Evolutionary conservation across 1,284 basidiomycete species (phyloP).

Genomic region (Kwoniella shivajii): DNA sequence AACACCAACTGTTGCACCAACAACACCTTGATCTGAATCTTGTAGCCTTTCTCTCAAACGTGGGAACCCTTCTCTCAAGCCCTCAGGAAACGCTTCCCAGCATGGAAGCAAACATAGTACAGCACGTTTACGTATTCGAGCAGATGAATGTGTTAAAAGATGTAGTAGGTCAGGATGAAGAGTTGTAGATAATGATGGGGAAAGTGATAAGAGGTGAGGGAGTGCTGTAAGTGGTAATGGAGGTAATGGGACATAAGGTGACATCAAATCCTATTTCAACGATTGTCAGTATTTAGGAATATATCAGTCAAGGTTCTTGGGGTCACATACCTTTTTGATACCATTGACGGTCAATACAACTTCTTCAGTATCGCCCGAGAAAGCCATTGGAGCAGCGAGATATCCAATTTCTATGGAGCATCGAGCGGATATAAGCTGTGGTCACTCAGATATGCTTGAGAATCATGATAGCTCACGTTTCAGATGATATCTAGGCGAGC

Average conservation of each 20-base stretch:
- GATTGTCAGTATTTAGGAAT: not conserved
- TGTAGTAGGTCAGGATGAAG: slow-evolving; percentile 81
- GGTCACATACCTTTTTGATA: slow-evolving; percentile 81
- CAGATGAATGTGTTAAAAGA: slow-evolving; percentile 87
- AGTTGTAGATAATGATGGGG: slow-evolving; percentile 84
- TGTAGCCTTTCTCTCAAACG: slow-evolving; percentile 80
- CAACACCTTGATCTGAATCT: slow-evolving; percentile 86
- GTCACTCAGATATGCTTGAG: no score
- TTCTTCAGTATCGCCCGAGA: slow-evolving; percentile 91
- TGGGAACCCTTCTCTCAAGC: slow-evolving; percentile 65
- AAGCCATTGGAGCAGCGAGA: slow-evolving; percentile 89
- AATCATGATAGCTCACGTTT: slow-evolving; percentile 64
- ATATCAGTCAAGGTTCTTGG: not conserved
- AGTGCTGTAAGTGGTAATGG: slow-evolving; percentile 83
- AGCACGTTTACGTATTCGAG: slow-evolving; percentile 86
- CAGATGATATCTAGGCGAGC: slow-evolving; percentile 82
- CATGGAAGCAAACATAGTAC: slow-evolving; percentile 79
- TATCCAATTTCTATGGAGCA: slow-evolving; percentile 75
- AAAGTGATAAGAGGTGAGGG: slow-evolving; percentile 85
- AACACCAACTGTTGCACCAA: slow-evolving; percentile 89
- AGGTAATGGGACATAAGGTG: slow-evolving; percentile 69
- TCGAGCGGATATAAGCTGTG: not conserved
- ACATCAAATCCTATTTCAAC: slow-evolving; percentile 76
- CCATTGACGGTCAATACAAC: slow-evolving; percentile 97
- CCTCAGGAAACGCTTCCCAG: slow-evolving; percentile 76